phyloP scores from a whole-genome alignment of 805 yeast species.

The Schizosaccharomyces lindneri region DNA sequence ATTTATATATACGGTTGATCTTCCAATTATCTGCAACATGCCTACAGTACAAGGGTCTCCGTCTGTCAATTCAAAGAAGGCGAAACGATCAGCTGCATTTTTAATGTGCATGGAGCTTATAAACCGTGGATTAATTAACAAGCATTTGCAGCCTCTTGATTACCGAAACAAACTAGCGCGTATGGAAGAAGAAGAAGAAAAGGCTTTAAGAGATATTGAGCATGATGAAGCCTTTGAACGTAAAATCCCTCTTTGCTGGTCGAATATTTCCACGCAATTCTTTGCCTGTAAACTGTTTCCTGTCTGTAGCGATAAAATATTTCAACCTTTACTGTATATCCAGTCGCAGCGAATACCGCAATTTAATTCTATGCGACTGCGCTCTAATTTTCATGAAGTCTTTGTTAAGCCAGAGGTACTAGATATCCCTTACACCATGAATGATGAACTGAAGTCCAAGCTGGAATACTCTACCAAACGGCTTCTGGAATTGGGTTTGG shows the following conservation, averaged over 20 bases:
- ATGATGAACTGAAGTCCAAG: not conserved
- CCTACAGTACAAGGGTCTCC: not conserved
- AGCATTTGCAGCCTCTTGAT: not conserved
- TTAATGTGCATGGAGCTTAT: constrained; percentile 1
- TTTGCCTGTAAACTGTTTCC: not conserved
- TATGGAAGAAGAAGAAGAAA: not conserved
- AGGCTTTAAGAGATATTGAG: not conserved
- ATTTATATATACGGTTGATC: not conserved
- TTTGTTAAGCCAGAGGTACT: not conserved
- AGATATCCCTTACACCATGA: not conserved
- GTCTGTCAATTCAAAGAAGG: not conserved
- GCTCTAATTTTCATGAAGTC: no score
- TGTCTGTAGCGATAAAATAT: not conserved
- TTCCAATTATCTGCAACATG: constrained; percentile 1
- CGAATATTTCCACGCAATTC: not conserved
- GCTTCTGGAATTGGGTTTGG: not conserved
- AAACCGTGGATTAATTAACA: not conserved
- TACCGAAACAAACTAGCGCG: not conserved
- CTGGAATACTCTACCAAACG: not conserved
- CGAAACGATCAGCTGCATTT: constrained; percentile 5
- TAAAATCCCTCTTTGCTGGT: not conserved
- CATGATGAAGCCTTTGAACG: not conserved
- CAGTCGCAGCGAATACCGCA: no score
- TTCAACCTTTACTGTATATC: no score
- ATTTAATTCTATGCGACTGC: no score